Base-by-base conservation (phyloP, 345 rosid genomes). In the Hibiscus mutabilis region DNA sequence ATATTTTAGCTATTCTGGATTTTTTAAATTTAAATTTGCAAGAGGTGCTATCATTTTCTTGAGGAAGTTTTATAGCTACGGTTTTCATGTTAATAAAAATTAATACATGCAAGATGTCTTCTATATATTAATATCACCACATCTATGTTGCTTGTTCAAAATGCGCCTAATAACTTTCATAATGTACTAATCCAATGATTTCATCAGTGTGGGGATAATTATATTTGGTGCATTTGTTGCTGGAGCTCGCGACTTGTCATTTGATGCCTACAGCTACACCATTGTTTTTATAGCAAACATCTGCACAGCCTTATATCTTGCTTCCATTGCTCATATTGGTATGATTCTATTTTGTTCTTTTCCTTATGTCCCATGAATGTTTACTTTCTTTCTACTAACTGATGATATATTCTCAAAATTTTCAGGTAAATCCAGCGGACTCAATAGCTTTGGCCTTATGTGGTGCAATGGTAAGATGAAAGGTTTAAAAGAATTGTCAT, bases 181-280 rank as follows among this genome's bases (percentile, higher is more conserved):
- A 74, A 77, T 77, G 77, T 76, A 74, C 69, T 71, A 60, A 70
- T 76, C 51, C 63, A 78, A 80, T 78, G 84, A 81, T 78, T 58
- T 83, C 80, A 74, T 76, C 88, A 90, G 96, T 74, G 91, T 90
- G 37, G 91, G 85, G 70, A 74, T 82, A 69, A 85, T 88, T 69
- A 69, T 90, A 71, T 53, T 86, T 46, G 91, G 93, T 29, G 87
- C 91, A 63, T 72, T 90, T 56, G 69, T 88, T 73, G 93, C 93
- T 52, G 96, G 96, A 80, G 82, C 86, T 12, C 79, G 91, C 68
- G 96, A 90, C 83, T 81, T 88, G 73, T 85, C 93, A 33, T 90
- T 85, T 80, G 93, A 88, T 76, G 84, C 83, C 76, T 83, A 88
- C 79, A 89, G 92, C 70, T 90, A 90, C 82, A 81, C 79, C 77